A percentile compares a stretch with the other conserved stretches of the same genome.
Evolutionary conservation across 176 grass and related monocot genomes (phyloP).

Genomic region (Lolium perenne): DNA sequence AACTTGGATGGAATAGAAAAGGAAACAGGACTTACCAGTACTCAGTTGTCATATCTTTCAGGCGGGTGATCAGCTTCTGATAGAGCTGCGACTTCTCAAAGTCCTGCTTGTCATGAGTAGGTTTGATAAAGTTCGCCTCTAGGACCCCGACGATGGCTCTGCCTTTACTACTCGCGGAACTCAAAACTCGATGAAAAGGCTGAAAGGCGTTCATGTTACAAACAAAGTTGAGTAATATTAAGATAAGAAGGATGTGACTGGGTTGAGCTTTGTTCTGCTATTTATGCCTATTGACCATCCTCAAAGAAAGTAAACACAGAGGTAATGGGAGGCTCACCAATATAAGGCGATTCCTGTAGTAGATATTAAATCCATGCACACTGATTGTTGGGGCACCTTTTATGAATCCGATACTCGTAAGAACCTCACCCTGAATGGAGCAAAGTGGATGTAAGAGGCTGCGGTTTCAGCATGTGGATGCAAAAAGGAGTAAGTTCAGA

Average conservation of each 20-base stretch:
- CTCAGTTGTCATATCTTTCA: constrained; percentile 64
- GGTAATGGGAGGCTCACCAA: constrained; percentile 42
- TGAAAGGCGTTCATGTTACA: constrained; percentile 19
- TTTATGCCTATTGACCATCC: not conserved
- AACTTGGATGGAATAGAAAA: not conserved
- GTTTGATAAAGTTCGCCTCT: constrained; percentile 62
- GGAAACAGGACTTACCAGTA: constrained; percentile 52
- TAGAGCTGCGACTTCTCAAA: constrained; percentile 60
- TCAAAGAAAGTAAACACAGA: constrained; percentile 13
- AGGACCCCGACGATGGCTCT: constrained; percentile 51
- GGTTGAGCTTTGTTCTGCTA: not conserved
- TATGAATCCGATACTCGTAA: constrained; percentile 68
- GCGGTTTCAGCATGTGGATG: not conserved
- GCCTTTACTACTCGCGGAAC: constrained; percentile 47
- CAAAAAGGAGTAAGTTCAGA: not conserved
- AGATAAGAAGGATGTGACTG: not conserved
- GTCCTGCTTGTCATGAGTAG: constrained; percentile 70
- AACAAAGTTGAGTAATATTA: not conserved
- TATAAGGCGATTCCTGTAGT: constrained; percentile 67
- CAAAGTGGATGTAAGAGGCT: not conserved
- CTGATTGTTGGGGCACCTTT: constrained; percentile 50
- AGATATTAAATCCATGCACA: constrained; percentile 73
- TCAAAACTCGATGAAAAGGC: constrained; percentile 56
- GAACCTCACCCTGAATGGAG: constrained; percentile 50
- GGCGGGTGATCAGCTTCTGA: constrained; percentile 52